Base-by-base conservation (phyloP, 78 protist species). In the Dictyostelium brefeldianum region DNA sequence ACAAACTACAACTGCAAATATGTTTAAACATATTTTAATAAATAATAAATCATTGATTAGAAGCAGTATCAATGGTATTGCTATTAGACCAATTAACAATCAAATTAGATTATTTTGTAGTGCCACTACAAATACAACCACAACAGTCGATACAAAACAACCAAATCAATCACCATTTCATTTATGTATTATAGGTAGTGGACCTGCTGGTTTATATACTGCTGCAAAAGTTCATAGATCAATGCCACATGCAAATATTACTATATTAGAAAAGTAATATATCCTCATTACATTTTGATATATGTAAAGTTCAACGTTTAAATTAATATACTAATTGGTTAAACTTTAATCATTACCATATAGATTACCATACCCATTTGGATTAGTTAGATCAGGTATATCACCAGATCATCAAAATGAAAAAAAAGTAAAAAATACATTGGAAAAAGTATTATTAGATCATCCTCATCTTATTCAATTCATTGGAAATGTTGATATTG, bases 191-290 rank as follows among this genome's bases (percentile, higher is more conserved):
- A 77, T 90, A 36, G 95, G 95, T 53, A 90, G 95, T 80, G 95
- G 95, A 29, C 95, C 95, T 9, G 95, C 95, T 5, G 95, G 95
- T 29, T 43, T 90, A 46, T 90, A 90, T 27, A 90, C 95, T 14
- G 95, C 95, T 3, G 70, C 74, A 20, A 71, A 81, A 18, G 70
- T 90, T 22, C 56, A 69, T 12, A 90, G 82, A 65, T 22, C 31
- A 64, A n/a, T 83, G 18, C 83, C 95, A n/a, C 67, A 78, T 71
- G 48, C 83, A n/a, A 79, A 78, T 62, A 78, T 90, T 15, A 81
- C 95, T 10, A 75, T 82, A 9, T n/a, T 82, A 36, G 95, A 80
- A 65, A 83, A 81, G 87, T 78, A 90, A 67, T 51, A 14, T 51
- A 14, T 71, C 15, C 15, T 3, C 43, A 36, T 36, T 36, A 36